These are phyloP conservation scores for Candida insectalens DNA, from an alignment of 805 yeast genomes.

Conservation along the genomic window DNA sequence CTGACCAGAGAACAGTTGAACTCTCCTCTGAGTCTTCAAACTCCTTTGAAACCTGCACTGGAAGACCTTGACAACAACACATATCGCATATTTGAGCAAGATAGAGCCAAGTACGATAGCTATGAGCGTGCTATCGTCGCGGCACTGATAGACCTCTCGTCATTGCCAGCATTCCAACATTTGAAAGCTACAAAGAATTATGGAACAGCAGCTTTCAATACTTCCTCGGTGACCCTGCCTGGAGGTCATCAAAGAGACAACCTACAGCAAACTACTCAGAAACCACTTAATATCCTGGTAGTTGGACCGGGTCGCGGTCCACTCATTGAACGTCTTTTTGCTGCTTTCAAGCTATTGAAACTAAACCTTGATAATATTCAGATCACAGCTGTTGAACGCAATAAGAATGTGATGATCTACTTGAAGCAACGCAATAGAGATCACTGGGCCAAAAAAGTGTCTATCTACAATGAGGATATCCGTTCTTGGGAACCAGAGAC, in stretches of 20 bases:
- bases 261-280: not conserved
- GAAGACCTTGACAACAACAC: slow-evolving; percentile 47
- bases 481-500: slow-evolving; percentile 33
- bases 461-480: slow-evolving; percentile 49
- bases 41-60: slow-evolving; percentile 67
- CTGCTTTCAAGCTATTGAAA: slow-evolving; percentile 28
- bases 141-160: slow-evolving; percentile 35
- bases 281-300: slow-evolving; percentile 37
- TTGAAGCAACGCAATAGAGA: slow-evolving; percentile 38
- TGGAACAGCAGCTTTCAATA: slow-evolving; percentile 12
- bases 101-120: slow-evolving; percentile 53
- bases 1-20: slow-evolving; percentile 6
- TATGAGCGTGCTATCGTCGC: slow-evolving; percentile 56
- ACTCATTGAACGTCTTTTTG: slow-evolving; percentile 44
- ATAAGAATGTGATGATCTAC: slow-evolving; percentile 45
- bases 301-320: slow-evolving; percentile 92
- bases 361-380: slow-evolving; percentile 16
- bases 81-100: slow-evolving; percentile 66
- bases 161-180: slow-evolving; percentile 12
- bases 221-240: slow-evolving; percentile 5
- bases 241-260: no score
- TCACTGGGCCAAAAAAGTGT: slow-evolving; percentile 44
- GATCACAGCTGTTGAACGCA: slow-evolving; percentile 66
- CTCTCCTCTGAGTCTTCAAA: slow-evolving; percentile 17
- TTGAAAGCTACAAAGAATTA: slow-evolving; percentile 9